Conservation (phyloP, 1,139 yeast genomes). For the Meyerozyma smithsonii region DNA sequence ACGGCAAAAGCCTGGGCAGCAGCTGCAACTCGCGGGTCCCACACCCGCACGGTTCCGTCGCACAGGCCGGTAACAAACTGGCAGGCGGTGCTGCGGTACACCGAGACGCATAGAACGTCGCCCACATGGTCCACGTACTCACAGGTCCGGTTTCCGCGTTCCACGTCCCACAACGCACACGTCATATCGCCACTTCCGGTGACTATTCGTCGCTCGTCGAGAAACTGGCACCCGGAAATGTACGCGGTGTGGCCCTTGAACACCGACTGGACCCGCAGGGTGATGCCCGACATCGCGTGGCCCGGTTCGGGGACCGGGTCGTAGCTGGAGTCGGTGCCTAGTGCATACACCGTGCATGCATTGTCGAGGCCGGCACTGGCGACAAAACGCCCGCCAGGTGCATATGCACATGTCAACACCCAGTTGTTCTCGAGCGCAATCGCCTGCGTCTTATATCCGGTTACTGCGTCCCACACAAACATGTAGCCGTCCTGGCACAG, state of each 20-base stretch:
- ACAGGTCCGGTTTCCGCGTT: conserved; percentile 48
- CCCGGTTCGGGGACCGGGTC: conserved; percentile 9
- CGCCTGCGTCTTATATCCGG: conserved; percentile 70
- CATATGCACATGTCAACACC: conserved; percentile 71
- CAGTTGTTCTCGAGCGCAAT: conserved; percentile 69
- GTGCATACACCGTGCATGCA: conserved; percentile 63
- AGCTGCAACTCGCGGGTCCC: conserved; percentile 59
- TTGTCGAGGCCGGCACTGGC: conserved; percentile 87
- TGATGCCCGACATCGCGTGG: conserved; percentile 17
- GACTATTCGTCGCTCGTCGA: conserved; percentile 47
- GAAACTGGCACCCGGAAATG: conserved; percentile 68
- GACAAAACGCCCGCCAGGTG: conserved; percentile 59
- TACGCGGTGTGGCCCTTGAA: conserved; percentile 77
- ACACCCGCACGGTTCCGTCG: conserved; percentile 65
- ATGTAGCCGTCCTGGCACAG: conserved; percentile 87
- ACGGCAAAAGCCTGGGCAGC: conserved; percentile 60
- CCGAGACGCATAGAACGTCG: conserved; percentile 62
- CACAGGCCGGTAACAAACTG: conserved; percentile 69
- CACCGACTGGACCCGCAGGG: conserved; percentile 45
- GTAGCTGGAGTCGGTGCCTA: conserved; percentile 19
- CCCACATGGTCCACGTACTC: conserved; percentile 76
- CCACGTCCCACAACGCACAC: conserved; percentile 75
- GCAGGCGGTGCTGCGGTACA: conserved; percentile 15
- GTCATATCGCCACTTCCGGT: conserved; percentile 87
- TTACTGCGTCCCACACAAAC: conserved; percentile 76